Evolutionary conservation across 2,329 filamentous ascomycete species (phyloP).

Genomic region (Curvularia eragrostidis): DNA sequence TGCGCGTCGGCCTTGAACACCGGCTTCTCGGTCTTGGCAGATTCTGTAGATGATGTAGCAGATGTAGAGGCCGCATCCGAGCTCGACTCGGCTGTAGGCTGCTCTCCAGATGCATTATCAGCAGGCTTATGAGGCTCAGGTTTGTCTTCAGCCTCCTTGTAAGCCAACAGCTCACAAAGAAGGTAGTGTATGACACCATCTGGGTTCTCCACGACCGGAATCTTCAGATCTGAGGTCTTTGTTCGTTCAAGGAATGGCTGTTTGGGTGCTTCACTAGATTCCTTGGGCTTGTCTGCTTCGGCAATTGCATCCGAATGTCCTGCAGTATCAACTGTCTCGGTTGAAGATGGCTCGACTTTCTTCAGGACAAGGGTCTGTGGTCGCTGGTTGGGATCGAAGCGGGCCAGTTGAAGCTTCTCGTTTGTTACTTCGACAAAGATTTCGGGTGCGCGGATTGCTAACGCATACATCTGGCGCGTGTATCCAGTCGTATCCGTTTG

Average conservation of each 20-base stretch:
- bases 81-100: slow-evolving; percentile 16
- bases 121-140: slow-evolving; percentile 58
- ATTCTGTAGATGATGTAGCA: slow-evolving; percentile 16
- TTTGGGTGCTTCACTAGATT: slow-evolving; percentile 40
- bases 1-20: slow-evolving; percentile 91
- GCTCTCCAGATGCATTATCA: slow-evolving; percentile 51
- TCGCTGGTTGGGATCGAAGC: slow-evolving; percentile 64
- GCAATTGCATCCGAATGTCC: slow-evolving; percentile 37
- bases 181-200: slow-evolving; percentile 96
- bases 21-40: slow-evolving; percentile 65
- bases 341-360: slow-evolving; percentile 49
- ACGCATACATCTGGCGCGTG: slow-evolving; percentile 76
- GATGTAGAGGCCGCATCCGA: slow-evolving; percentile 16
- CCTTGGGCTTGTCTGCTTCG: slow-evolving; percentile 46
- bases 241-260: slow-evolving; percentile 65
- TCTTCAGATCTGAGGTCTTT: slow-evolving; percentile 75
- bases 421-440: slow-evolving; percentile 88
- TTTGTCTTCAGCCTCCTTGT: slow-evolving; percentile 90
- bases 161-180: slow-evolving; percentile 88
- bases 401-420: slow-evolving; percentile 77
- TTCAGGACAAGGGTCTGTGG: slow-evolving; percentile 63
- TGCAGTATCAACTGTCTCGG: slow-evolving; percentile 18
- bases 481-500: slow-evolving; percentile 73
- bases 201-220: slow-evolving; percentile 86
- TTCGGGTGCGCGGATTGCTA: slow-evolving; percentile 80